A percentile compares a stretch with the other conserved stretches of the same genome.
Conservation (phyloP, 305 asterid species). For the Solanum hybrid region DNA sequence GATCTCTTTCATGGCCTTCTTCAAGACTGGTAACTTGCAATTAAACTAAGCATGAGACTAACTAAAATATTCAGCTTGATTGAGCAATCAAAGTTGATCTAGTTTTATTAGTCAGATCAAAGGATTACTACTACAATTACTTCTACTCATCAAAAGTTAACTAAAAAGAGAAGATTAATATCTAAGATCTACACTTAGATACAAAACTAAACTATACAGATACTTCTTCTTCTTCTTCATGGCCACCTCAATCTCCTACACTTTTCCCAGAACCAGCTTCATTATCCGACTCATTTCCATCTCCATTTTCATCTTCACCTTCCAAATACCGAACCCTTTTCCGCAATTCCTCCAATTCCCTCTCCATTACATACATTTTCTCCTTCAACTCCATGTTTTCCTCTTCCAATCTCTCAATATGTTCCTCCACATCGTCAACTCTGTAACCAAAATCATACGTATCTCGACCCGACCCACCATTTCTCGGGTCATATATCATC, state of each 20-base stretch:
- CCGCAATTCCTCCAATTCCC: not conserved
- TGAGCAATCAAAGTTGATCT: not conserved
- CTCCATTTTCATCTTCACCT: not conserved
- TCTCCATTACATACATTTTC: not conserved
- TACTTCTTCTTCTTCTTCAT: not conserved
- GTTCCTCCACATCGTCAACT: constrained; percentile 8
- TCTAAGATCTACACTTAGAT: not conserved
- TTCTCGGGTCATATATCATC: constrained; percentile 5
- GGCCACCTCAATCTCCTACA: not conserved
- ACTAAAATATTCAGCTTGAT: not conserved
- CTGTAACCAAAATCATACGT: not conserved
- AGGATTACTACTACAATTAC: not conserved
- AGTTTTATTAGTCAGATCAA: not conserved
- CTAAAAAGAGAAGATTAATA: not conserved
- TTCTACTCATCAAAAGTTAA: not conserved
- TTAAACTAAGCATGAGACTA: not conserved
- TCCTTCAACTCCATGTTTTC: constrained; percentile 11
- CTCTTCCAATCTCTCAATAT: constrained; percentile 10
- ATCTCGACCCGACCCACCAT: not conserved
- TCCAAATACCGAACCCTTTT: constrained; percentile 1
- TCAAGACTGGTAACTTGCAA: not conserved
- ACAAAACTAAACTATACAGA: not conserved
- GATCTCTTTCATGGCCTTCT: not conserved
- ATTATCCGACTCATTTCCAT: not conserved
- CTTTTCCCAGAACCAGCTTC: constrained; percentile 2